phyloP scores from a whole-genome alignment of 805 yeast genomes.

The Debaryomyces maramus region DNA sequence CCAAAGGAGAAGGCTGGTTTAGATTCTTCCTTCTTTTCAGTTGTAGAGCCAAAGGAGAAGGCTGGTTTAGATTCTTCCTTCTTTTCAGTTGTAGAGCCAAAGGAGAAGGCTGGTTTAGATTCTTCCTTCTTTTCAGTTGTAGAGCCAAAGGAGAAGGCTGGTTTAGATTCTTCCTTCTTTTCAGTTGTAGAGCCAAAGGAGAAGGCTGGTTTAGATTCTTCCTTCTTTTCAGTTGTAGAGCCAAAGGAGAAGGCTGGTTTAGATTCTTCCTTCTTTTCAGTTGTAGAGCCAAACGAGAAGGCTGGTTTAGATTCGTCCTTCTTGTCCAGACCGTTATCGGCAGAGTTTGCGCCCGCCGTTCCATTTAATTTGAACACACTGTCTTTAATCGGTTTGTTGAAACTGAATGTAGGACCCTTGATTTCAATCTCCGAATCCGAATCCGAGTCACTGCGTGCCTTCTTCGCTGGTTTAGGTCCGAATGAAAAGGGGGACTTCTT shows the following conservation, averaged over 20 bases:
- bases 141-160: slow-evolving; percentile 22
- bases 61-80: slow-evolving; percentile 13
- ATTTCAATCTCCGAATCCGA: slow-evolving; percentile 64
- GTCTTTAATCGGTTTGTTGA: slow-evolving; percentile 38
- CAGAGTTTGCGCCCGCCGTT: not conserved
- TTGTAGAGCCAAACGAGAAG: slow-evolving; percentile 18
- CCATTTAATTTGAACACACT: slow-evolving; percentile 27
- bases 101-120: slow-evolving; percentile 24
- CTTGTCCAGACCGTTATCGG: not conserved
- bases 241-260: slow-evolving; percentile 26
- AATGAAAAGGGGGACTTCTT: slow-evolving; percentile 41
- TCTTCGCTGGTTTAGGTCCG: slow-evolving; percentile 29
- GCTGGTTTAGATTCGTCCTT: slow-evolving; percentile 13
- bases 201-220: slow-evolving; percentile 19
- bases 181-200: slow-evolving; percentile 16
- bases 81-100: slow-evolving; percentile 13
- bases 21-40: slow-evolving; percentile 21
- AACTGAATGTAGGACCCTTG: slow-evolving; percentile 69
- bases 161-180: slow-evolving; percentile 13
- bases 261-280: slow-evolving; percentile 4
- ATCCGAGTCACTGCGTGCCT: slow-evolving; percentile 45
- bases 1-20: slow-evolving; percentile 26
- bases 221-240: slow-evolving; percentile 6
- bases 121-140: slow-evolving; percentile 8
- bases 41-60: slow-evolving; percentile 29